These are phyloP conservation scores for Ophiostoma ulmi DNA, from an alignment of 2,329 filamentous ascomycete genomes.

Conservation along the genomic window DNA sequence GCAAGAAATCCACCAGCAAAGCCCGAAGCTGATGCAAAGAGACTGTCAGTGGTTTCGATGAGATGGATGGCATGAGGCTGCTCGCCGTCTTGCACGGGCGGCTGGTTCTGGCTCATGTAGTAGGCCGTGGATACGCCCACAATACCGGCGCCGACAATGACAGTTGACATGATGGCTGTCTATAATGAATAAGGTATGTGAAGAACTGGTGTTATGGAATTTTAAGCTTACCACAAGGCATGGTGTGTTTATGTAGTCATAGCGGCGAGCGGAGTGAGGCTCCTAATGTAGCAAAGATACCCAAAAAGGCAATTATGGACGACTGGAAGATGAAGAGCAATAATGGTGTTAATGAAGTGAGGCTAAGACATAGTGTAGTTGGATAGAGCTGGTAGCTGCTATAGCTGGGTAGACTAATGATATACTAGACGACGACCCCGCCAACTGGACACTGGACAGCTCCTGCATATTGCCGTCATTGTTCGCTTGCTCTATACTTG, in stretches of 20 bases:
- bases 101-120: slow-evolving; percentile 55
- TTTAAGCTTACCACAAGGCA: neutral
- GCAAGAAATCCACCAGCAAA: slow-evolving; percentile 70
- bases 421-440: neutral
- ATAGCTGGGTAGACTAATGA: neutral
- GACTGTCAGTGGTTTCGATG: slow-evolving; percentile 44
- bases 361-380: neutral
- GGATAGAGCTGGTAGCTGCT: neutral
- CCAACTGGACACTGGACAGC: neutral
- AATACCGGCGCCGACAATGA: slow-evolving; percentile 66
- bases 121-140: slow-evolving; percentile 68
- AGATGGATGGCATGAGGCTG: slow-evolving; percentile 39
- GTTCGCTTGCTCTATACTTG: neutral
- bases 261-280: neutral
- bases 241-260: slow-evolving; percentile 3
- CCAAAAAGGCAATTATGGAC: slow-evolving; percentile 1
- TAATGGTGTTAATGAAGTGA: neutral
- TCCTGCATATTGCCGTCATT: slow-evolving; percentile 1
- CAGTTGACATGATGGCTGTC: slow-evolving; percentile 43
- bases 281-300: neutral
- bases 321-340: neutral
- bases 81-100: slow-evolving; percentile 30
- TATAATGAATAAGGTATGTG: neutral
- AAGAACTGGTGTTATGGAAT: neutral
- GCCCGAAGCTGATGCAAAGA: slow-evolving; percentile 71